phyloP scores from a whole-genome alignment of 2,329 filamentous ascomycete species.

The Colletotrichum spaethianum region DNA sequence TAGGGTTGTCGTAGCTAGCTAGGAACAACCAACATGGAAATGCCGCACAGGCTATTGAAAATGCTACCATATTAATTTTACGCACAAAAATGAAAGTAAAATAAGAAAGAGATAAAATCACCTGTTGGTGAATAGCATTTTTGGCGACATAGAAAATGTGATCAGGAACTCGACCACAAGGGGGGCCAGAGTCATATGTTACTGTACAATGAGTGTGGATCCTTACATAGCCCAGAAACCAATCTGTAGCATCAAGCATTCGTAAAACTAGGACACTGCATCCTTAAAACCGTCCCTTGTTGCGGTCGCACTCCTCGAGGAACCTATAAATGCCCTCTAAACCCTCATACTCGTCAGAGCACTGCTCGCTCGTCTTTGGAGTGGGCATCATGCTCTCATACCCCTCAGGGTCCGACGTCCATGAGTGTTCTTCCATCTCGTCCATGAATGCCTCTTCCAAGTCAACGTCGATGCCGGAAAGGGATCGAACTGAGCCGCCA shows the following conservation, averaged over 20 bases:
- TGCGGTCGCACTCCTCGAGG: slow-evolving; percentile 69
- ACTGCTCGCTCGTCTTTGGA: slow-evolving; percentile 57
- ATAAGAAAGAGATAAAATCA: too few species aligned
- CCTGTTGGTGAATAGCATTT: too few species aligned
- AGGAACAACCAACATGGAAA: not conserved
- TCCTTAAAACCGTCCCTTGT: slow-evolving; percentile 50
- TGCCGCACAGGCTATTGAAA: not conserved
- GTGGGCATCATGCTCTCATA: slow-evolving; percentile 66
- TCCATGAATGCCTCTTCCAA: slow-evolving; percentile 56
- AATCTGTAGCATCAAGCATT: slow-evolving; percentile 4
- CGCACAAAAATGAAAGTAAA: too few species aligned
- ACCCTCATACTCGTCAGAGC: slow-evolving; percentile 66
- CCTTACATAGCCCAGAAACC: slow-evolving; percentile 25
- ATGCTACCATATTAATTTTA: too few species aligned
- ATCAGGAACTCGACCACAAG: slow-evolving; percentile 11
- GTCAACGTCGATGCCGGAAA: slow-evolving; percentile 54
- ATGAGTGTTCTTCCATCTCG: slow-evolving; percentile 62
- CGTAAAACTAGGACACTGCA: not conserved
- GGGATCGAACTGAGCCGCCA: slow-evolving; percentile 63
- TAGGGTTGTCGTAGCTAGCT: not conserved
- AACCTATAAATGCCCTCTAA: slow-evolving; percentile 72
- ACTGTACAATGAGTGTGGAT: slow-evolving; percentile 45
- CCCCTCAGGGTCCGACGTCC: slow-evolving; percentile 63
- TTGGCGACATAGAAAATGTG: slow-evolving; percentile 42
- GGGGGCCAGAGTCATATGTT: slow-evolving; percentile 3